These are phyloP conservation scores for Rosa persica DNA, from an alignment of 306 rosid genomes.

Conservation along the genomic window DNA sequence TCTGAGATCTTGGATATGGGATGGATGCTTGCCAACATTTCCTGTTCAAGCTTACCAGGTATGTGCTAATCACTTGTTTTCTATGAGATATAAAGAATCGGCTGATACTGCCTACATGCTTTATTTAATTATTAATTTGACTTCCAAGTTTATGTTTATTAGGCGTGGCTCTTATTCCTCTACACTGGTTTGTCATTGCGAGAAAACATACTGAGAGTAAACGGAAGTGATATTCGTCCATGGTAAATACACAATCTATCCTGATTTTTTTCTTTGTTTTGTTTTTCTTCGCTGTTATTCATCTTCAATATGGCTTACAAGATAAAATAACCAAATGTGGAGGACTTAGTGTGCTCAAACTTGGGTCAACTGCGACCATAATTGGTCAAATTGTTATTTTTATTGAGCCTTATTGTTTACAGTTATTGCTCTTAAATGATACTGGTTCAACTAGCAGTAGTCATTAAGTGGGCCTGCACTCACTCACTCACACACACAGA, in stretches of 20 bases:
- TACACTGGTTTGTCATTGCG: constrained; percentile 94
- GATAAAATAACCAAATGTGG: background rate
- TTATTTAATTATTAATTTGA: constrained; percentile 24
- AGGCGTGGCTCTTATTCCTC: constrained; percentile 98
- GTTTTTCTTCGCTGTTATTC: background rate
- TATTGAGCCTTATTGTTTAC: background rate
- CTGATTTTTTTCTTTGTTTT: background rate
- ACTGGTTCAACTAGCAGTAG: constrained; percentile 1
- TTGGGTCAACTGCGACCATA: background rate
- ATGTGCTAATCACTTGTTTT: constrained; percentile 12
- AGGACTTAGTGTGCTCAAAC: background rate
- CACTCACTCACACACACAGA: background rate
- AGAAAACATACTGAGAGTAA: constrained; percentile 89
- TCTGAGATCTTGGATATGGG: constrained; percentile 89
- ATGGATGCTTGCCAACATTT: constrained; percentile 92
- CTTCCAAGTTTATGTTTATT: constrained; percentile 23
- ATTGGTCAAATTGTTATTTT: background rate
- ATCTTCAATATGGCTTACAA: background rate
- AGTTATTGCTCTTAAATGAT: background rate
- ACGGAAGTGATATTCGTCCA: constrained; percentile 96
- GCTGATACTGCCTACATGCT: constrained; percentile 12
- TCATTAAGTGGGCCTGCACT: background rate
- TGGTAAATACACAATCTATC: constrained; percentile 49
- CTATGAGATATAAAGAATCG: background rate
- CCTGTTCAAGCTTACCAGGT: constrained; percentile 98